Base-by-base conservation (phyloP, 257 asterid species). In the Linderniella brevidens region DNA sequence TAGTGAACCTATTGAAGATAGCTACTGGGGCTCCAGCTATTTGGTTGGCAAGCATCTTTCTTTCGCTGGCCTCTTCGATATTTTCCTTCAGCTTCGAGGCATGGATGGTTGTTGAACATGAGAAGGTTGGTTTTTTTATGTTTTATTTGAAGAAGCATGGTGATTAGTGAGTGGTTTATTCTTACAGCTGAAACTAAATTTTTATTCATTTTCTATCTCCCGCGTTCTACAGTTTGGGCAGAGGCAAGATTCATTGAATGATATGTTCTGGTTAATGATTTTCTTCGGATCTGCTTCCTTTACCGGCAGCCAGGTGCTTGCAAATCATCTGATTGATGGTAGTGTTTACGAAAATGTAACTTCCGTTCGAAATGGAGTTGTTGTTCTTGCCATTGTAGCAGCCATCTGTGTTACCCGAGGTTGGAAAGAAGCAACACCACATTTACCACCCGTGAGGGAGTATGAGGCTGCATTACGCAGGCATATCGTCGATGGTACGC, bases 251-350 rank as follows among this genome's bases (percentile, higher is more conserved):
- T 58, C 72, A 37, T 60, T 73, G 64, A 90, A 81, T 68, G 94
- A 90, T 55, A 71, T 81, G 93, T 86, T 85, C 70, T 90, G 99
- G 99, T 52, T 82, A 63, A 90, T 90, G 99, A 69, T 78, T 37
- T 79, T 85, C 65, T 53, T 58, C 49, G 92, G 75, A 61, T 74
- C 85, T 49, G 78, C 90, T 19, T 63, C 81, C 43, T 76, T 69
- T 36, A 69, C 85, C 14, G 76, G 73, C 19, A 79, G 93, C 72
- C 96, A 84, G 58, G 69, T 57, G 41, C 42, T 88, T 37, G 92
- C 80, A 20, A 84, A 88, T 66, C 79, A 80, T 72, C 53, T 85
- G 44, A 52, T 79, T 69, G 64, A 62, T 62, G 68, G 77, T 48
- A 54, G 68, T 63, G 58, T 51, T 43, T 51, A 54, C 57, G 67